Evolutionary conservation across 768 basidiomycete genomes (phyloP).

Genomic region (Pleurotus tuber-regium): DNA sequence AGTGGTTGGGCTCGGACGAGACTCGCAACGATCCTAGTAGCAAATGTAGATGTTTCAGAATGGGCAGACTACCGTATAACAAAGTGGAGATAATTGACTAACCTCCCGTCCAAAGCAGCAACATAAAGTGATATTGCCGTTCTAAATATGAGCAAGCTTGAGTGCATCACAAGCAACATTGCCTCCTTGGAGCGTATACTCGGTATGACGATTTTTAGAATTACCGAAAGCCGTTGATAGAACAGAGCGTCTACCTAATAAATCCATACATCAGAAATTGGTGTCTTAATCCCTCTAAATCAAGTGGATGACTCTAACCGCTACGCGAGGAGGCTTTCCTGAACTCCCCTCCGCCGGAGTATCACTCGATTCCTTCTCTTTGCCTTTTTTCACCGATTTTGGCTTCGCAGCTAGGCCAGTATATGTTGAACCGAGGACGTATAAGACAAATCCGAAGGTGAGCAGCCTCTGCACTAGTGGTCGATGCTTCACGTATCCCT

Average conservation of each 20-base stretch:
- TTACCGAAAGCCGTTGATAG: slow-evolving; percentile 71
- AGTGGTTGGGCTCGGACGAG: slow-evolving; percentile 83
- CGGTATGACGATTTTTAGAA: slow-evolving; percentile 89
- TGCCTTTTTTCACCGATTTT: slow-evolving; percentile 36
- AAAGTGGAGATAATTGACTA: slow-evolving; percentile 24
- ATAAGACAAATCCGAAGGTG: slow-evolving; percentile 66
- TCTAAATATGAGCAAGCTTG: slow-evolving; percentile 81
- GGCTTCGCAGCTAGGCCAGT: slow-evolving; percentile 49
- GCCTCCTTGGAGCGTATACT: slow-evolving; percentile 85
- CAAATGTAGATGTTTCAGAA: slow-evolving; percentile 5
- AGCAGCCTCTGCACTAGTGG: slow-evolving; percentile 71
- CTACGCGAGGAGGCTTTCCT: slow-evolving; percentile 58
- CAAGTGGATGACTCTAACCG: no score
- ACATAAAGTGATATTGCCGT: slow-evolving; percentile 94
- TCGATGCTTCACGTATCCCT: slow-evolving; percentile 60
- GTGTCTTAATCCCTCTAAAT: no score
- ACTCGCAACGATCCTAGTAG: slow-evolving; percentile 83
- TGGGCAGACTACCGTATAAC: not conserved
- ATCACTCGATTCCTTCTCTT: slow-evolving; percentile 17
- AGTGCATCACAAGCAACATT: slow-evolving; percentile 82
- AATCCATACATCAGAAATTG: no score
- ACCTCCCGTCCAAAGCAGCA: slow-evolving; percentile 91
- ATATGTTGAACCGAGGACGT: slow-evolving; percentile 67
- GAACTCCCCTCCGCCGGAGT: slow-evolving; percentile 20
- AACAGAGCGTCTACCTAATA: slow-evolving; percentile 87